These are phyloP conservation scores for Mycena filopes DNA, from an alignment of 768 basidiomycete genomes.

Conservation along the genomic window DNA sequence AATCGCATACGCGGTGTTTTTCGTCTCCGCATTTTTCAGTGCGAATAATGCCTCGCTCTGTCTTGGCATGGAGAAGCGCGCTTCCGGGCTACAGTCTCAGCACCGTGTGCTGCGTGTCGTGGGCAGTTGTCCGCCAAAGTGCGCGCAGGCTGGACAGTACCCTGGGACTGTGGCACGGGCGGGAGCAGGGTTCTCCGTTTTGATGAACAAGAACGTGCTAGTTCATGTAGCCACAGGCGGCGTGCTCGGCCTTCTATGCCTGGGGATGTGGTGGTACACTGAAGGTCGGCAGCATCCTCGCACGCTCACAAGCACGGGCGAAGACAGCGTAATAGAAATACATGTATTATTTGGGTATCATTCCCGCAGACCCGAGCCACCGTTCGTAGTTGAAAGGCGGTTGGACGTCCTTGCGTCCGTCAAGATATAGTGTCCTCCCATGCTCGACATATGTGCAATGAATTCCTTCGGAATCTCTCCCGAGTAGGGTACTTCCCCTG, in stretches of 20 bases:
- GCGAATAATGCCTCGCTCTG: slow-evolving; percentile 23
- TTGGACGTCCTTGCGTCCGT: slow-evolving; percentile 48
- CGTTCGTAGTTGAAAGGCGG: slow-evolving; percentile 60
- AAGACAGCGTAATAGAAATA: slow-evolving; percentile 22
- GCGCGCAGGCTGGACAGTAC: slow-evolving; percentile 37
- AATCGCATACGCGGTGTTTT: slow-evolving; percentile 68
- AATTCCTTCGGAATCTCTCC: slow-evolving; percentile 57
- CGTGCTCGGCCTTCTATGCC: slow-evolving; percentile 38
- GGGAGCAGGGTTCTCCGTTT: slow-evolving; percentile 35
- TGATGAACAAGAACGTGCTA: slow-evolving; percentile 41
- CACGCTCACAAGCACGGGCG: background rate
- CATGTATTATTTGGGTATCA: background rate
- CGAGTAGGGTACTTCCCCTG: slow-evolving; percentile 51
- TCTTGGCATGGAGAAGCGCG: slow-evolving; percentile 38
- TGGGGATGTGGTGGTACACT: slow-evolving; percentile 45
- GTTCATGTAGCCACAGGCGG: slow-evolving; percentile 49
- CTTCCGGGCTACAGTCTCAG: slow-evolving; percentile 41
- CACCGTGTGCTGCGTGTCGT: slow-evolving; percentile 38
- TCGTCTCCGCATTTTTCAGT: slow-evolving; percentile 60
- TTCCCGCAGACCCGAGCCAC: slow-evolving; percentile 43
- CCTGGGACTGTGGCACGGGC: slow-evolving; percentile 31
- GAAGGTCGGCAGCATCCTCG: slow-evolving; percentile 36
- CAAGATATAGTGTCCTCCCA: slow-evolving; percentile 47
- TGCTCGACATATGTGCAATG: slow-evolving; percentile 56
- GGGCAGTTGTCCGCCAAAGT: slow-evolving; percentile 41